Base-by-base conservation (phyloP, 1,139 yeast genomes). In the Maudiozyma humilis region DNA sequence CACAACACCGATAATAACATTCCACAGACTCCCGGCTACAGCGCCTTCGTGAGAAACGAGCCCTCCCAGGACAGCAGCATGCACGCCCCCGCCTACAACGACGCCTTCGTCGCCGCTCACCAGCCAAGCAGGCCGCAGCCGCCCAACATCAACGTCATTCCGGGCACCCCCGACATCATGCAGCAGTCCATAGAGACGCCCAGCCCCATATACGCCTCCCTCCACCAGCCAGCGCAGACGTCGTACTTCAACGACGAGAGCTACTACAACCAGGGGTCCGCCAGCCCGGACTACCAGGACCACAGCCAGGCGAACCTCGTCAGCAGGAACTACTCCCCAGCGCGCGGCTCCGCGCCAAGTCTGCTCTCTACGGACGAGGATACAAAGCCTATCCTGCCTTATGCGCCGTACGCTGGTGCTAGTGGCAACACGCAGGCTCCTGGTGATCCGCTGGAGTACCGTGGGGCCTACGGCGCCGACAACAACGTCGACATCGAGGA, bases 401-500 rank as follows among this genome's bases (percentile, higher is more conserved):
- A 25, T 15, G 17, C 35, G 14, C 10, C 27, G 32, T 34, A 31
- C 15, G 5, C 23, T 16, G 25, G 27, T 12, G 25, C 27, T 8
- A 8, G 19, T 7, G 17, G 18, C 3, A 25, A 32, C 8, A 14
- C 30, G 17, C 17, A 37, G 3, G n/a, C 31, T 5, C 14, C 30
- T 15, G 17, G 16, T 27, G 32, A 36, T 15, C 32, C 32, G 8
- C n/a, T 25, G 4, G 32, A 18, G 2, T 40, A 43, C 39, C 27
- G 40, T 34, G 29, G 45, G 25, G 20, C 15, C 17, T 44, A 40
- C 42, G 44, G 43, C 36, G 34, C 39, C 32, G 43, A 41, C 25
- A 47, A 47, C 31, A 41, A 42, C 7, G 52, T 51, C 32, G 59
- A 59, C 47, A 51, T 54, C 1, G 57, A 58, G 37, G 48, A 43